Evolutionary conservation across 2,329 filamentous ascomycete genomes (phyloP), one percentile per base, ranked within the genome.

Genomic region (Arthrobotrys iridis): DNA sequence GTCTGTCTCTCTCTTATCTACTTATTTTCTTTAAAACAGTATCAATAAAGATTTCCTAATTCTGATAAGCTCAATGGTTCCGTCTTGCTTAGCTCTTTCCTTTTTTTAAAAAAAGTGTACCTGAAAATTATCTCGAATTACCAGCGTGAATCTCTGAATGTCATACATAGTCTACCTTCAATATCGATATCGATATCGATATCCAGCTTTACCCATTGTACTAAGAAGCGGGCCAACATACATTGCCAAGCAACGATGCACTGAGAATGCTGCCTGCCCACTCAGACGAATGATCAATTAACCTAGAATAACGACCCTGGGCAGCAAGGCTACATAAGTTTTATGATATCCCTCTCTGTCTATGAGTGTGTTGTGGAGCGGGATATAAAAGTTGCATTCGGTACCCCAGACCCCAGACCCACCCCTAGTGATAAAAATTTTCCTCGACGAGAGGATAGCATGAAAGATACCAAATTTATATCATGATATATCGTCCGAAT

Each of bases 1-100:
- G 71, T 71, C 66, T 71, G 55, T 71, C 66, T 58, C 15, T 63
- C 48, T 55, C 57, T 73, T 40, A 13, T 37, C 18, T 64, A 63
- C n/a, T 68, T 28, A 50, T 60, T 60, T 58, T 41, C 35, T 71
- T 60, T 24, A 5, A 37, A 28, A 10, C n/a, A 15, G 4, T 37
- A 35, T 46, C 11, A 55, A 55, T 55, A 55, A 43, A 59, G 10
- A 37, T 26, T 62, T 28, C 59, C 41, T 35, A 52, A 66, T 60
- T 45, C 26, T 60, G 46, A 55, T 35, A 15, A 35, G 24, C 45
- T 37, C 5, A 26, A 13, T 26, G 50, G 37, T 52, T 26, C 11
- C 4, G n/a, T 24, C 10, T n/a, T 4, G n/a, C 18, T 59, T 46
- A 13, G 20, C 13, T 22, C 7, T 55, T 22, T 40, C 30, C 6